Percentiles rank a stretch among this genome's conserved stretches.
phyloP scores from a whole-genome alignment of 2,329 filamentous ascomycete species.

The Fusarium sp. region DNA sequence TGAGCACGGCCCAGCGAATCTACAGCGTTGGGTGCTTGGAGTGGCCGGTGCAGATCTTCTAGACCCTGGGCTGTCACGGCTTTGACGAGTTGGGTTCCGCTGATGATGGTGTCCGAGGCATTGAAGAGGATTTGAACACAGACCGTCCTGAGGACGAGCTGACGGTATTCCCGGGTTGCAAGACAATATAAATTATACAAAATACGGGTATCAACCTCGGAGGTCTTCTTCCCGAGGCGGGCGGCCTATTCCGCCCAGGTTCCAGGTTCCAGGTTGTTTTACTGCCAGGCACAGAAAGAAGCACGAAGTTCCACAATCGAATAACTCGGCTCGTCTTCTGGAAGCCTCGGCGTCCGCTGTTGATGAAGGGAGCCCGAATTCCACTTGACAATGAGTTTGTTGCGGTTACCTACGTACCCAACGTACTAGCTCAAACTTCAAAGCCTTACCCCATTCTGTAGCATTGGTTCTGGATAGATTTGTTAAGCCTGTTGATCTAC shows the following conservation, averaged over 20 bases:
- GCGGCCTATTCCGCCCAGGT: too few relatives aligned
- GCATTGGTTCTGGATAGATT: background rate
- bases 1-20: constrained; percentile 24
- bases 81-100: background rate
- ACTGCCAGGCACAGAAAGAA: too few relatives aligned
- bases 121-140: constrained; percentile 8
- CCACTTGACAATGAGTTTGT: constrained; percentile 2
- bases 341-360: constrained; percentile 17
- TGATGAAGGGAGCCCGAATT: constrained; percentile 5
- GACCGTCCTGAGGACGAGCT: too few relatives aligned
- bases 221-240: background rate
- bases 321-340: constrained; percentile 30
- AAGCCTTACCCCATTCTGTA: background rate
- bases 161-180: background rate
- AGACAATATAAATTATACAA: background rate
- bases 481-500: constrained; percentile 4
- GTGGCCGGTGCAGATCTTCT: constrained; percentile 37
- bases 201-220: background rate
- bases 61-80: background rate
- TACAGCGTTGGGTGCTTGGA: constrained; percentile 23
- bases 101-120: constrained; percentile 1
- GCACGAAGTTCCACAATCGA: constrained; percentile 18
- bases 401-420: background rate
- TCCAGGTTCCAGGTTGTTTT: too few relatives aligned
- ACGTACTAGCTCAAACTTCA: background rate